Percentiles rank a stretch among this genome's conserved stretches.
Conservation (phyloP, 805 yeast species). For the Monosporozyma aquatica region DNA sequence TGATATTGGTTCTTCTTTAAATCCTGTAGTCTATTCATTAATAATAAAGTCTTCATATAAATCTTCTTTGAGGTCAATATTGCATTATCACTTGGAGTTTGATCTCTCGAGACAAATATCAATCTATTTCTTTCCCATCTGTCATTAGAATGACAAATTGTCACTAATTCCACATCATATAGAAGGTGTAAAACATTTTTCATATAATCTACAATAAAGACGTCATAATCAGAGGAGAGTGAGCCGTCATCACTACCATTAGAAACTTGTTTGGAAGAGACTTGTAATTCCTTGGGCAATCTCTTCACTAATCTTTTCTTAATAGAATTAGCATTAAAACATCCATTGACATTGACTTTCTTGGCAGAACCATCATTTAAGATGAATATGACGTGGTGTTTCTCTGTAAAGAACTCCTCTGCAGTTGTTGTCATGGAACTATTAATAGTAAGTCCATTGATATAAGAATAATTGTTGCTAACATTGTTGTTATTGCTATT, state of each 20-base stretch:
- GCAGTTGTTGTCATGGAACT: conserved; percentile 6
- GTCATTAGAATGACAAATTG: conserved; percentile 70
- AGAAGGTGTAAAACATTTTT: conserved; percentile 38
- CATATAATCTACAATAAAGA: conserved; percentile 45
- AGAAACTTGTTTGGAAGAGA: conserved; percentile 8
- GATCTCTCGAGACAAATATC: conserved; percentile 56
- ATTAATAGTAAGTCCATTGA: conserved; percentile 4
- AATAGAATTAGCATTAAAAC: conserved; percentile 72
- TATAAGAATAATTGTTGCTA: not conserved
- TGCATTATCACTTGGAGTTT: conserved; percentile 55
- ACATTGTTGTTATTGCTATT: not conserved
- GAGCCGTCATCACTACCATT: not conserved
- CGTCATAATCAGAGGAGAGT: conserved; percentile 37
- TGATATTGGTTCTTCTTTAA: not conserved
- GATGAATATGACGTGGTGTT: conserved; percentile 52
- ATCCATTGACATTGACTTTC: conserved; percentile 62
- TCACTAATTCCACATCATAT: conserved; percentile 71
- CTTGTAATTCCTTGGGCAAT: conserved; percentile 29
- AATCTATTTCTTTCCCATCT: conserved; percentile 59
- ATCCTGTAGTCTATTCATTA: not conserved
- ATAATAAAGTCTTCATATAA: conserved; percentile 18
- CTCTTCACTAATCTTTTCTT: conserved; percentile 58
- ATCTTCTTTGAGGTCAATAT: conserved; percentile 46
- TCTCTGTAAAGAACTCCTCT: conserved; percentile 32
- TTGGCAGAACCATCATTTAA: conserved; percentile 65